Percentiles rank a stretch among this genome's conserved stretches.
These are phyloP conservation scores for Jamesozyma gamospora DNA, from an alignment of 805 yeast genomes.

Conservation along the genomic window DNA sequence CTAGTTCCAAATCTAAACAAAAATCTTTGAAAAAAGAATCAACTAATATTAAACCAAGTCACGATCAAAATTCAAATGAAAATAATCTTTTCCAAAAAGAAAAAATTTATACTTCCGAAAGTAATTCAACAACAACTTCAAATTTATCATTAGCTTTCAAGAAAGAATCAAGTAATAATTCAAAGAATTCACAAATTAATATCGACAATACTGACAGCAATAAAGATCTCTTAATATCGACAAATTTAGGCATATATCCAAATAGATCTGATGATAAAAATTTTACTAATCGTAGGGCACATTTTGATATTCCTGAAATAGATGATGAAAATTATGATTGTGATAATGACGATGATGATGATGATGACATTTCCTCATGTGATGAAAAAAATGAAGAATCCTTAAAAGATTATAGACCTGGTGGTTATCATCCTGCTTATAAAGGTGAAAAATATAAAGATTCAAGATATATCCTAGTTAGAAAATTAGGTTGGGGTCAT, in stretches of 20 bases:
- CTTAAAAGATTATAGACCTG: constrained; percentile 71
- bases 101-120: too few species aligned
- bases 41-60: too few species aligned
- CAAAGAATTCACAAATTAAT: constrained; percentile 1
- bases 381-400: constrained; percentile 68
- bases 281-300: background rate
- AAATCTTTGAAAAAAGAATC: too few species aligned
- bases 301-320: constrained; percentile 10
- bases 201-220: background rate
- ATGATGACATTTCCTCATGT: constrained; percentile 27
- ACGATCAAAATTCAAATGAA: too few species aligned
- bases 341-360: background rate
- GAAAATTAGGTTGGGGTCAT: constrained; percentile 98
- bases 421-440: constrained; percentile 92
- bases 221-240: too few species aligned
- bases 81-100: too few species aligned
- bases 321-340: background rate
- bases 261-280: too few species aligned
- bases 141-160: constrained; percentile 22
- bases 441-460: constrained; percentile 79
- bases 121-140: constrained; percentile 6
- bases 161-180: background rate
- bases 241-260: too few species aligned
- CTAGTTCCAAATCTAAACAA: too few species aligned
- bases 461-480: constrained; percentile 64